These are phyloP conservation scores for Sphaerulina populicola DNA, from an alignment of 2,329 filamentous ascomycete species.

Conservation along the genomic window DNA sequence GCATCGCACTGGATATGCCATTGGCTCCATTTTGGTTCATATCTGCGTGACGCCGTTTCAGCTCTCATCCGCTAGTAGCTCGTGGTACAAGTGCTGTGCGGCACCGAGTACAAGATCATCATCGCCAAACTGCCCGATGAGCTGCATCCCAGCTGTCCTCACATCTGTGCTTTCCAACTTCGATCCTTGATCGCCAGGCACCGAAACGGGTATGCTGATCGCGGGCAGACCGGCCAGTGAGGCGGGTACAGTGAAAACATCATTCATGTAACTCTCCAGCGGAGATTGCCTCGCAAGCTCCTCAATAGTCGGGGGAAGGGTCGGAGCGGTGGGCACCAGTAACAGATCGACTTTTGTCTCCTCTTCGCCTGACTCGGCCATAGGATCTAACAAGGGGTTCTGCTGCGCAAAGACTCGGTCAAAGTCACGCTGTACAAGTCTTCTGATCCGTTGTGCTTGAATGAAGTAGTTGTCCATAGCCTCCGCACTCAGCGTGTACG, in stretches of 20 bases:
- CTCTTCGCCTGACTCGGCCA: constrained; percentile 37
- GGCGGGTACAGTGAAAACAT: constrained; percentile 91
- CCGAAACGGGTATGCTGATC: constrained; percentile 65
- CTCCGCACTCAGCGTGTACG: constrained; percentile 80
- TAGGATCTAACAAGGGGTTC: constrained; percentile 54
- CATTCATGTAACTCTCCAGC: constrained; percentile 71
- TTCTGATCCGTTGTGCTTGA: constrained; percentile 79
- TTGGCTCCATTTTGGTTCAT: not conserved
- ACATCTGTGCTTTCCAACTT: constrained; percentile 29
- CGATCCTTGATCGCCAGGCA: constrained; percentile 18
- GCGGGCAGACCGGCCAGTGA: constrained; percentile 86
- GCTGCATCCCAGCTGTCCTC: constrained; percentile 55
- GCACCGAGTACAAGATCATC: constrained; percentile 56
- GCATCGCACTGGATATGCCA: not conserved
- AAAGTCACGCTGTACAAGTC: constrained; percentile 79
- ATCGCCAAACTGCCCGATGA: constrained; percentile 75
- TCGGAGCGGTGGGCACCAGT: constrained; percentile 78
- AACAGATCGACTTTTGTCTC: constrained; percentile 73
- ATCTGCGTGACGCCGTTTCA: not conserved
- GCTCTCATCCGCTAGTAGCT: not conserved
- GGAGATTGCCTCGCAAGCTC: constrained; percentile 43
- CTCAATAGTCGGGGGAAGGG: constrained; percentile 57
- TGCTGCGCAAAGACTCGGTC: constrained; percentile 62
- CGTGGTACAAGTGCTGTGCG: constrained; percentile 26
- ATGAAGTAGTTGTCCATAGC: constrained; percentile 96